A percentile compares a stretch with the other conserved stretches of the same genome.
These are phyloP conservation scores for Arabidopsis thaliana DNA, from an alignment of 345 rosid species.

Conservation along the genomic window DNA sequence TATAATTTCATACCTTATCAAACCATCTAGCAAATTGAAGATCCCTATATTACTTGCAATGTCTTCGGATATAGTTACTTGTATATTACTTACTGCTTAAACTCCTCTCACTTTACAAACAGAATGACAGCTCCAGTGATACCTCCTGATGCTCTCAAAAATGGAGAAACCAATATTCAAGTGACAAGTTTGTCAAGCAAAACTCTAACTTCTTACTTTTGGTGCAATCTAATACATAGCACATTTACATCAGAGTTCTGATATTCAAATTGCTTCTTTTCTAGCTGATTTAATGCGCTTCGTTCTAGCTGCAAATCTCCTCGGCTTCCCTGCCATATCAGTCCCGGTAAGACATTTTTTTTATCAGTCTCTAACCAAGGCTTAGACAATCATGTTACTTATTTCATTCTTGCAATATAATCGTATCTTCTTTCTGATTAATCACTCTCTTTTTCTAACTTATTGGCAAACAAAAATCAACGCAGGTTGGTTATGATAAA, in stretches of 20 bases:
- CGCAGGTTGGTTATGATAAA: constrained; percentile 83
- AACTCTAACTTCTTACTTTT: background rate
- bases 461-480: background rate
- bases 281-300: constrained; percentile 82
- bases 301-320: constrained; percentile 65
- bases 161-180: constrained; percentile 75
- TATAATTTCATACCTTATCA: background rate
- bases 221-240: background rate
- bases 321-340: constrained; percentile 84
- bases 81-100: constrained; percentile 1
- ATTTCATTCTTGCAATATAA: constrained; percentile 12
- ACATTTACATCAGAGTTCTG: background rate
- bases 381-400: background rate
- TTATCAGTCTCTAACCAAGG: background rate
- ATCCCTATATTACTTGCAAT: constrained; percentile 3
- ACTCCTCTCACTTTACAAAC: constrained; percentile 32
- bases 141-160: constrained; percentile 68
- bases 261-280: constrained; percentile 14
- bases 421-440: background rate
- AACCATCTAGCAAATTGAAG: background rate
- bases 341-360: constrained; percentile 62
- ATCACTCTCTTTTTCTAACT: background rate
- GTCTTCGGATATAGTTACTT: background rate
- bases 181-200: constrained; percentile 59
- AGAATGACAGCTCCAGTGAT: constrained; percentile 90